Conservation (phyloP, 208 protist genomes). For the Trypanosoma lewisi region DNA sequence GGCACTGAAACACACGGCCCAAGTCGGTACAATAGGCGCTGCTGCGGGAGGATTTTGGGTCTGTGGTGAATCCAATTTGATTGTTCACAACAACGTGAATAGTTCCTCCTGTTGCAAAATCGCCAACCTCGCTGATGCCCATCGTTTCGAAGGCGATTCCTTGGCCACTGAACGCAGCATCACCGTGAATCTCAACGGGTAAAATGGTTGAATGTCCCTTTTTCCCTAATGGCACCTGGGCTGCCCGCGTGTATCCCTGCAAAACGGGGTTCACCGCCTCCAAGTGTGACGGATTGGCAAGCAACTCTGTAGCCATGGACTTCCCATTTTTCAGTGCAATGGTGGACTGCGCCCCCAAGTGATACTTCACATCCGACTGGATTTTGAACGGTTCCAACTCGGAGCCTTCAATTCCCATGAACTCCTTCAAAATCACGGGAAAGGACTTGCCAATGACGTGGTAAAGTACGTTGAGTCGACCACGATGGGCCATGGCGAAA, state of each 20-base stretch:
- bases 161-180: conserved; percentile 98
- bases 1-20: conserved; percentile 92
- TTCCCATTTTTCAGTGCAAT: conserved; percentile 79
- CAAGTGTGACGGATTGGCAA: conserved; percentile 98
- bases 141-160: conserved; percentile 98
- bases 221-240: conserved; percentile 82
- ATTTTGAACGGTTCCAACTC: conserved; percentile 90
- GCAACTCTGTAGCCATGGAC: conserved; percentile 93
- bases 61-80: conserved; percentile 99
- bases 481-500: conserved; percentile 98
- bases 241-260: conserved; percentile 95
- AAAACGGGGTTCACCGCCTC: conserved; percentile 99
- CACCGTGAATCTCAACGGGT: conserved; percentile 96
- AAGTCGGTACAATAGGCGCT: conserved; percentile 98
- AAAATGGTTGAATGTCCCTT: conserved; percentile 65
- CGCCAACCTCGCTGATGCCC: conserved; percentile 89
- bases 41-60: conserved; percentile 93
- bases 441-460: conserved; percentile 97
- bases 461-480: conserved; percentile 96
- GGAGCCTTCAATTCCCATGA: conserved; percentile 64
- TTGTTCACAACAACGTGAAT: conserved; percentile 99
- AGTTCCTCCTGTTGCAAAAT: conserved; percentile 96
- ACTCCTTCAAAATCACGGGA: conserved; percentile 90
- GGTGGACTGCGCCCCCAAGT: conserved; percentile 91
- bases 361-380: conserved; percentile 99